phyloP scores from a whole-genome alignment of 345 rosid genomes.

The Populus tremula region DNA sequence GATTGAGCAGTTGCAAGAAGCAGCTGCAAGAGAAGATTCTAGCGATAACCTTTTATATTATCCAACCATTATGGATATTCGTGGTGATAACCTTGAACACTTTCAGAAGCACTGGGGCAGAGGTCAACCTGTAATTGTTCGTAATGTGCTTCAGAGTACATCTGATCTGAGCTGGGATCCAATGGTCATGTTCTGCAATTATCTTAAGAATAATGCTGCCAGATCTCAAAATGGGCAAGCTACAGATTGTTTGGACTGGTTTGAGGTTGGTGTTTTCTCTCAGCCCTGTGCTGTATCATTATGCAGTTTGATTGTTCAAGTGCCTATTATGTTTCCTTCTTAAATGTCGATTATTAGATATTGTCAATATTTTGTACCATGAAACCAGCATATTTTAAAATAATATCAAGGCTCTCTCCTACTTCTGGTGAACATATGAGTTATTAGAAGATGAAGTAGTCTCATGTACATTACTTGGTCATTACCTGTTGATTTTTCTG shows the following conservation, averaged over 20 bases:
- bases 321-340: not conserved
- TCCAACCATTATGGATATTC: conserved; percentile 52
- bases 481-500: not conserved
- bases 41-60: conserved; percentile 66
- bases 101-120: conserved; percentile 94
- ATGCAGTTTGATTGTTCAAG: not conserved
- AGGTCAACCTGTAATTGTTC: conserved; percentile 87
- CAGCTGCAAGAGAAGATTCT: conserved; percentile 58
- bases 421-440: not conserved
- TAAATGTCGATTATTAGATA: too few species aligned
- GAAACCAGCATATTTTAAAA: too few species aligned
- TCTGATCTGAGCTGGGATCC: conserved; percentile 82
- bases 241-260: conserved; percentile 63
- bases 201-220: conserved; percentile 56
- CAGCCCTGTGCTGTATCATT: not conserved
- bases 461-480: not conserved
- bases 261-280: conserved; percentile 63
- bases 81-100: conserved; percentile 69
- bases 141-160: conserved; percentile 52
- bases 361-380: too few species aligned
- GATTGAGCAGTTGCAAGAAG: conserved; percentile 54
- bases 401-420: too few species aligned
- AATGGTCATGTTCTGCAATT: conserved; percentile 71
- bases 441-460: conserved; percentile 1
- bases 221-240: conserved; percentile 39